Evolutionary conservation across 441 rosid species (phyloP), one percentile per base, ranked within the genome.

Genomic region (Arabidopsis lyrata): DNA sequence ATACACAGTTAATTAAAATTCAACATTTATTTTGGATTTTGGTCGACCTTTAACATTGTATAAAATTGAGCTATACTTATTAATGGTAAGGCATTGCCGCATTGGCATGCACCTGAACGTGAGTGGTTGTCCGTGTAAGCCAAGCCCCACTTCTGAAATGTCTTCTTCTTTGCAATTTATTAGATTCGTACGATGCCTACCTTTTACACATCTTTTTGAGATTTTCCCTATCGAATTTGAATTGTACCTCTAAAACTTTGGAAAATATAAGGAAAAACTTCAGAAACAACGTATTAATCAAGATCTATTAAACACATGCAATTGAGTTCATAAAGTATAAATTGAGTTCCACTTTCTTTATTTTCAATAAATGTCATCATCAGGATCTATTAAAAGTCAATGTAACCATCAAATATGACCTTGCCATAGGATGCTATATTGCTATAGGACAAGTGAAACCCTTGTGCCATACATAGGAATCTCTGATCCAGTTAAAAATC

Each of bases 51-150:
- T 49, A 22, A 15, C 29, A 36, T 29, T 29, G 41, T 15, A 52
- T 60, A 47, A 47, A 61, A 74, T 48, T 18, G 72, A 74, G 66
- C 41, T 38, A 74, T 52, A 24, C 6, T 29, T 29, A 29, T 29
- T 48, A 66, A 66, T 58, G 31, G 47, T 16, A 57, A 47, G 35
- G 44, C 60, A 66, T 73, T 55, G 66, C 45, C 24, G 55, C 55
- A 75, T 67, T 50, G 62, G 63, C 63, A 50, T 75, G 73, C 68
- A 67, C 78, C 63, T 75, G 73, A 53, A 52, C 32, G 49, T 75
- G 68, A 67, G 73, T 60, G 73, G 73, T 75, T 68, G 56, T 75
- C 73, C 78, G 78, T 67, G 73, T 67, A 75, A 67, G 68, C 68
- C 49, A 22, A 75, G 49, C 78, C 78, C 78, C 48, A 67, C 73